Conservation (phyloP, 2,329 filamentous ascomycete genomes). For the Colletotrichum lini region DNA sequence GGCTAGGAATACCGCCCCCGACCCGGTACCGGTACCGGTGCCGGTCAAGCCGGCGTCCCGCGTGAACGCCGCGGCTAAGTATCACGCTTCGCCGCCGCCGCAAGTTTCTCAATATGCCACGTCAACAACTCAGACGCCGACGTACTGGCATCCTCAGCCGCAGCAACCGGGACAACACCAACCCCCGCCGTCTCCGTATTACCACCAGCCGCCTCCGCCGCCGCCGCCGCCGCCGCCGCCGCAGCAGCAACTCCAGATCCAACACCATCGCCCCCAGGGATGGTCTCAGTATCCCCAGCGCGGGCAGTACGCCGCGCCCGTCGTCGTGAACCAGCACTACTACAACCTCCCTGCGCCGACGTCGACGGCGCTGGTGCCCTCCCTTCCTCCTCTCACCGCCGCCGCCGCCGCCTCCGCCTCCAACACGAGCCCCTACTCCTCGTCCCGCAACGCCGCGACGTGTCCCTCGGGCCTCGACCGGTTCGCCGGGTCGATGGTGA, state of each 20-base stretch:
- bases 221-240: conserved; percentile 31
- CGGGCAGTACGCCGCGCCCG: conserved; percentile 50
- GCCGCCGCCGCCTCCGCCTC: conserved; percentile 6
- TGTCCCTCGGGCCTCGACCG: conserved; percentile 50
- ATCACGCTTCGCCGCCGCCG: conserved; percentile 29
- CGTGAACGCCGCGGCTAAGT: conserved; percentile 42
- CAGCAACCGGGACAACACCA: conserved; percentile 19
- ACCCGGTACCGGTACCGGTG: neutral
- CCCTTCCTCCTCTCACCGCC: neutral
- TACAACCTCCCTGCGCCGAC: conserved; percentile 49
- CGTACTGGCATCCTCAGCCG: conserved; percentile 29
- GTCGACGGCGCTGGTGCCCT: too few relatives aligned
- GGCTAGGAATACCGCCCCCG: conserved; percentile 43
- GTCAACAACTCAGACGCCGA: conserved; percentile 27
- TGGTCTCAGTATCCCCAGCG: conserved; percentile 44
- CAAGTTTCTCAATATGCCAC: conserved; percentile 28
- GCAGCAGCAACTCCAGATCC: conserved; percentile 44
- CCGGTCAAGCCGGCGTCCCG: conserved; percentile 8
- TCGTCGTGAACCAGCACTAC: conserved; percentile 68
- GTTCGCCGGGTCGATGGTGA: conserved; percentile 57
- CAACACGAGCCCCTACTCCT: conserved; percentile 39
- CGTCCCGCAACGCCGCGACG: conserved; percentile 22
- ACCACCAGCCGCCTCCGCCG: conserved; percentile 6
- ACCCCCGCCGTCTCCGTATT: conserved; percentile 23
- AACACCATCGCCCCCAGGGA: conserved; percentile 44